Percentiles rank a stretch among this genome's conserved stretches.
Evolutionary conservation across 2,329 filamentous ascomycete species (phyloP).

Genomic region (Pleurostoma richardsiae): DNA sequence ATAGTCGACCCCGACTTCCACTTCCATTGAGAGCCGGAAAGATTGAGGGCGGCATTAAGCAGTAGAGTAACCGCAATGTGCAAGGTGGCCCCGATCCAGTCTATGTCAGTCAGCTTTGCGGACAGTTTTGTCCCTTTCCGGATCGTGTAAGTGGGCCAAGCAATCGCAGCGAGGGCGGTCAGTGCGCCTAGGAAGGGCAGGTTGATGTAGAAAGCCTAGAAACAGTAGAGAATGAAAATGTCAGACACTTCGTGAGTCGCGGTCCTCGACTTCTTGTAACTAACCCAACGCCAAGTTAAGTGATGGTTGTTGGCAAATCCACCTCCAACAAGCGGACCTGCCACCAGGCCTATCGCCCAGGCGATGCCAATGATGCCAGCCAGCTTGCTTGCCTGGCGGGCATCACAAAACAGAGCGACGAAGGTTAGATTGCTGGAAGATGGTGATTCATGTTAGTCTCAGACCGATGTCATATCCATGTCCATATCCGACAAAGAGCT

Average conservation of each 20-base stretch:
- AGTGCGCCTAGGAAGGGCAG: conserved; percentile 32
- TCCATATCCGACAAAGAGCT: background rate
- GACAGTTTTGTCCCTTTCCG: conserved; percentile 10
- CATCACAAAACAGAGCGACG: conserved; percentile 2
- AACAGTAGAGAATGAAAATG: conserved; percentile 12
- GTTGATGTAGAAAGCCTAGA: conserved; percentile 45
- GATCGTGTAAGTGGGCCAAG: conserved; percentile 29
- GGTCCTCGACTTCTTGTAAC: too few relatives aligned
- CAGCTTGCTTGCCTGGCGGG: conserved; percentile 13
- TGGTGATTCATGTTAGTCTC: conserved; percentile 4
- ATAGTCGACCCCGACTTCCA: conserved; percentile 43
- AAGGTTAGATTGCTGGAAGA: conserved; percentile 10
- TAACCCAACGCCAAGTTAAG: conserved; percentile 33
- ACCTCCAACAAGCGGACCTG: conserved; percentile 18
- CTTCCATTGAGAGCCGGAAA: conserved; percentile 41
- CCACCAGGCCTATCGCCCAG: conserved; percentile 16
- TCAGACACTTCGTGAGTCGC: background rate
- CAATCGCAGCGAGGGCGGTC: conserved; percentile 35
- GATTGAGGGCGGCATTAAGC: conserved; percentile 41
- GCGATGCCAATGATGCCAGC: conserved; percentile 18
- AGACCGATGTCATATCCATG: too few relatives aligned
- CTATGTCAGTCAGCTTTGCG: conserved; percentile 17
- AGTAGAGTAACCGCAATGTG: conserved; percentile 26
- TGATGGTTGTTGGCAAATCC: conserved; percentile 24
- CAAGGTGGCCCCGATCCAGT: conserved; percentile 22